Percentiles rank a stretch among this genome's conserved stretches.
Conservation (phyloP, 139 green algal genomes). For the Ettlia oleoabundans region DNA sequence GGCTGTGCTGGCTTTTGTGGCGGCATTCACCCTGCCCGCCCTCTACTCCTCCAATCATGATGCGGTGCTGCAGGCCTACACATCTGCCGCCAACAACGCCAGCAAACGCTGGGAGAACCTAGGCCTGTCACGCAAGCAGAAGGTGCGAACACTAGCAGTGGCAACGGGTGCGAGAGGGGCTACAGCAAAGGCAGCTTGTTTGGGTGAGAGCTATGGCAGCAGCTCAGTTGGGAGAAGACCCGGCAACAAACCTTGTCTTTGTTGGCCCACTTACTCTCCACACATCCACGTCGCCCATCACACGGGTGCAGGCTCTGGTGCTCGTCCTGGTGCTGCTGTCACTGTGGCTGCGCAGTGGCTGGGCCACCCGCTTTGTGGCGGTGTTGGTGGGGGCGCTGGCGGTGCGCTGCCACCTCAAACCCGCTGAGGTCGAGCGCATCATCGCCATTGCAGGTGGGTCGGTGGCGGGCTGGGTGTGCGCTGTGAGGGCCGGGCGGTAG, state of each 20-base stretch:
- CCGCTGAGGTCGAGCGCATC: slow-evolving; percentile 46
- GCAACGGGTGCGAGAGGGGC: no score
- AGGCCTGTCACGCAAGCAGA: slow-evolving; percentile 40
- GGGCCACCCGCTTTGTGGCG: slow-evolving; percentile 39
- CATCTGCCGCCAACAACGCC: background rate
- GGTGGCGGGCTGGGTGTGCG: background rate
- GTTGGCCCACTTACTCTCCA: no score
- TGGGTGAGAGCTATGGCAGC: no score
- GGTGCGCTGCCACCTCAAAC: slow-evolving; percentile 51
- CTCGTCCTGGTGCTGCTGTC: slow-evolving; percentile 26
- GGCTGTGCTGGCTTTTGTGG: slow-evolving; percentile 29
- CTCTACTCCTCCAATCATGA: slow-evolving; percentile 9
- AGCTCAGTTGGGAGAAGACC: no score
- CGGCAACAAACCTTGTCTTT: no score
- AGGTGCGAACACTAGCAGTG: no score
- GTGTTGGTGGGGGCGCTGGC: slow-evolving; percentile 46
- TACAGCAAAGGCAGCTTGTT: no score
- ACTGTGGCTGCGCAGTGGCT: slow-evolving; percentile 34
- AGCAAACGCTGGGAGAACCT: slow-evolving; percentile 32
- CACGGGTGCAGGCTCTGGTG: no score
- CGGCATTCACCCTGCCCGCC: slow-evolving; percentile 38
- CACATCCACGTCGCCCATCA: no score
- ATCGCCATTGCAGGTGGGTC: slow-evolving; percentile 19
- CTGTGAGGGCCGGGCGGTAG: no score
- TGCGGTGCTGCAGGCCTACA: background rate